Conservation (phyloP, 345 rosid species). For the Cardamine chenopodiifolia region DNA sequence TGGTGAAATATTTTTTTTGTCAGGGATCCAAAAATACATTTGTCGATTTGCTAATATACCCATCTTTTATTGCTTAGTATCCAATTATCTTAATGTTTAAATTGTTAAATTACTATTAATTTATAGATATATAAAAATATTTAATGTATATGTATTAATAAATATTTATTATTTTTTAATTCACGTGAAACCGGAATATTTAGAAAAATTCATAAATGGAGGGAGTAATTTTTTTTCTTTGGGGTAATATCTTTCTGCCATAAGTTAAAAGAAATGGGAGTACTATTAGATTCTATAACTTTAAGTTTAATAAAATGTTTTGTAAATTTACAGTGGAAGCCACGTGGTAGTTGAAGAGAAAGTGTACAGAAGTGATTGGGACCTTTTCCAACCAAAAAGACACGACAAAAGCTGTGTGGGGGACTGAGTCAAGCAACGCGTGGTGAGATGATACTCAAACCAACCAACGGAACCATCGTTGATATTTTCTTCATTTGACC, state of each 20-base stretch:
- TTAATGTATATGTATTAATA: too few species aligned
- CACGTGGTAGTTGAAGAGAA: slow-evolving; percentile 28
- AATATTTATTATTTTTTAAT: too few species aligned
- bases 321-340: slow-evolving; percentile 20
- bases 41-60: too few species aligned
- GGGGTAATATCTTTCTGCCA: neutral
- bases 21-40: too few species aligned
- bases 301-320: neutral
- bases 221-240: too few species aligned
- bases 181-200: too few species aligned
- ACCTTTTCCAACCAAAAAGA: slow-evolving; percentile 20
- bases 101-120: too few species aligned
- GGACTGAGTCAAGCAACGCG: slow-evolving; percentile 43
- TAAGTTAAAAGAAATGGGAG: neutral
- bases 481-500: slow-evolving; percentile 30
- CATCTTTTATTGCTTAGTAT: too few species aligned
- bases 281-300: neutral
- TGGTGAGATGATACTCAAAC: slow-evolving; percentile 11
- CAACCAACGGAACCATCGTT: slow-evolving; percentile 28
- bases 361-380: slow-evolving; percentile 26
- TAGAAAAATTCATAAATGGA: too few species aligned
- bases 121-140: too few species aligned
- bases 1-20: too few species aligned
- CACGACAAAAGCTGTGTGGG: slow-evolving; percentile 31
- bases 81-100: too few species aligned